Base-by-base conservation (phyloP, 129 eudicot genomes). In the Flaveria bidentis region DNA sequence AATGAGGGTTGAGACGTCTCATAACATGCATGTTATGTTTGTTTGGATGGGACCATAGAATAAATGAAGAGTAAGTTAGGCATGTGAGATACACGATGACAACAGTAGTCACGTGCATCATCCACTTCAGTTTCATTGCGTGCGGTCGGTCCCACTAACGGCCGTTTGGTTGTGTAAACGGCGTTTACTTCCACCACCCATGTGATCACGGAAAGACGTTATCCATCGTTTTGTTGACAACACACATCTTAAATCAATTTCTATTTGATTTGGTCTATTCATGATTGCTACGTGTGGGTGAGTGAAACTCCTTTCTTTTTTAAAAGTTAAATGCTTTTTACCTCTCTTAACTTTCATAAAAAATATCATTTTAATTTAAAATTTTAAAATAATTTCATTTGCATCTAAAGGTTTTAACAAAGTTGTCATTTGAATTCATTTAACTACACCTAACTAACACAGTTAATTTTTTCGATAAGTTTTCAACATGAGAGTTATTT, bases 101-200 rank as follows among this genome's bases (percentile, higher is more conserved):
- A 36, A 36, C 41, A 46, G 49, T 33, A 46, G 74, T 77, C 81
- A 77, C 75, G 75, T 77, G 81, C 69, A 23, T 68, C 79, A 62
- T 75, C 22, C 50, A 12, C 45, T 53, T 72, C 57, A 67, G 81
- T 77, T 77, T 67, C 55, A 52, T 39, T 75, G 76, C 81, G 82
- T 78, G 82, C 76, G 82, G 82, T 78, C 76, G 82, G 82, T 17
- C 82, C 82, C 82, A 60, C 70, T 75, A 45, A 78, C 70, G 58
- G 28, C 18, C 74, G 68, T 77, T 62, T 8, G 26, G 2, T 16
- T 23, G 44, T 44, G 47, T 0, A 20, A 77, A 77, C 69, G 70
- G 58, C 61, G 39, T 78, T 78, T 1, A 15, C 10, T 51, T 57
- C 76, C 71, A 78, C 57, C 76, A 56, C 57, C 50, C 70, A 69